Percentiles rank a stretch among this genome's conserved stretches.
phyloP scores from a whole-genome alignment of 106 monocot genomes.

The Iris macrosiphon region DNA sequence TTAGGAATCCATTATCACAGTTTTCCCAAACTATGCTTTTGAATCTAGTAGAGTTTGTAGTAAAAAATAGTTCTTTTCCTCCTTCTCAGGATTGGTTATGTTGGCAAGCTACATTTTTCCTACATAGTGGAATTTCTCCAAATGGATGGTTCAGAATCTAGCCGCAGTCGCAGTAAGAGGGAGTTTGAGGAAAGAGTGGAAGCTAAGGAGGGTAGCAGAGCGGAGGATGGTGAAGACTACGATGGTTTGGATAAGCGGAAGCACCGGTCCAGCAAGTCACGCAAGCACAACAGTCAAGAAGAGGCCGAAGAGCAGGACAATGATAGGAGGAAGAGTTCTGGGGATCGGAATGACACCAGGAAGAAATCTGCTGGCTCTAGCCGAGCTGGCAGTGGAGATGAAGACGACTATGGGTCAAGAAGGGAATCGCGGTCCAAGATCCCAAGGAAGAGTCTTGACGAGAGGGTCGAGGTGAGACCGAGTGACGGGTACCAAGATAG shows the following conservation, averaged over 20 bases:
- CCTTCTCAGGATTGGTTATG: too few species aligned
- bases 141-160: conserved; percentile 42
- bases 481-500: conserved; percentile 39
- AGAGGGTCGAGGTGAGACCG: conserved; percentile 40
- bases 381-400: conserved; percentile 33
- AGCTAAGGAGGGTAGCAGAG: conserved; percentile 18
- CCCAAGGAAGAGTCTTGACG: conserved; percentile 44
- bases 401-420: conserved; percentile 47
- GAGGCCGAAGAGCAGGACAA: conserved; percentile 34
- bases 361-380: conserved; percentile 28
- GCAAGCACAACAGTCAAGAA: conserved; percentile 25
- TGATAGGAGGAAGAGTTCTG: conserved; percentile 26
- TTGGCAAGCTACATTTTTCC: too few species aligned
- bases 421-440: conserved; percentile 48
- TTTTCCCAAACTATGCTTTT: too few species aligned
- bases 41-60: too few species aligned
- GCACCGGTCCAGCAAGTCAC: conserved; percentile 46
- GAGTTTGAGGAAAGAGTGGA: conserved; percentile 28
- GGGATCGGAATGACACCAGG: conserved; percentile 23
- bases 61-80: too few species aligned
- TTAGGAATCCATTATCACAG: too few species aligned
- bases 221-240: conserved; percentile 46
- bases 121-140: too few species aligned
- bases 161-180: conserved; percentile 37
- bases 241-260: conserved; percentile 47